Conservation (phyloP, 768 basidiomycete genomes). For the Termitomyces sp. region DNA sequence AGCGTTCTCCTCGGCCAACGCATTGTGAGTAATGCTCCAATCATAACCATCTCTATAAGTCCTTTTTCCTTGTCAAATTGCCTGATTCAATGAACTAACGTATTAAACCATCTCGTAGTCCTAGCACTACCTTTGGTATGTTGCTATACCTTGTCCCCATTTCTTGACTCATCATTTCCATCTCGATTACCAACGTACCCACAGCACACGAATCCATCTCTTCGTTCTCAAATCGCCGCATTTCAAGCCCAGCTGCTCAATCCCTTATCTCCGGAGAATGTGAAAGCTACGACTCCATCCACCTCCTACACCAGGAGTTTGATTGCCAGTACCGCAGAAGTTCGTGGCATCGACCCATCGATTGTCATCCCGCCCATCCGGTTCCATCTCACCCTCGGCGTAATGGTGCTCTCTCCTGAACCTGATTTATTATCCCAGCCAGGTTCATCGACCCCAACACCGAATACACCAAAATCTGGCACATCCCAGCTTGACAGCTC, state of each 20-base stretch:
- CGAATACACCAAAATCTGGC: neutral
- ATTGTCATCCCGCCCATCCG: conserved; percentile 58
- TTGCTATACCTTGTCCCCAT: too few species aligned
- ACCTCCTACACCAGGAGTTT: neutral
- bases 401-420: conserved; percentile 53
- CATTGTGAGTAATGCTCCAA: neutral
- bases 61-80: neutral
- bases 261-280: neutral
- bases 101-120: neutral
- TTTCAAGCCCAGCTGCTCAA: neutral
- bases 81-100: neutral
- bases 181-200: neutral
- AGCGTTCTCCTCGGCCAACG: neutral
- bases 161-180: neutral
- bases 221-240: neutral
- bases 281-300: too few species aligned
- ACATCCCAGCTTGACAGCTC: too few species aligned
- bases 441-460: neutral
- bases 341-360: conserved; percentile 56
- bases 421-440: neutral
- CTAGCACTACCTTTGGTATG: neutral
- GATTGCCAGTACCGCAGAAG: conserved; percentile 17
- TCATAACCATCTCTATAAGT: neutral
- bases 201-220: conserved; percentile 8
- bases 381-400: conserved; percentile 75